Evolutionary conservation across 805 yeast genomes (phyloP), one percentile per base, ranked within the genome.

Genomic region (Wickerhamiella spandovensis): DNA sequence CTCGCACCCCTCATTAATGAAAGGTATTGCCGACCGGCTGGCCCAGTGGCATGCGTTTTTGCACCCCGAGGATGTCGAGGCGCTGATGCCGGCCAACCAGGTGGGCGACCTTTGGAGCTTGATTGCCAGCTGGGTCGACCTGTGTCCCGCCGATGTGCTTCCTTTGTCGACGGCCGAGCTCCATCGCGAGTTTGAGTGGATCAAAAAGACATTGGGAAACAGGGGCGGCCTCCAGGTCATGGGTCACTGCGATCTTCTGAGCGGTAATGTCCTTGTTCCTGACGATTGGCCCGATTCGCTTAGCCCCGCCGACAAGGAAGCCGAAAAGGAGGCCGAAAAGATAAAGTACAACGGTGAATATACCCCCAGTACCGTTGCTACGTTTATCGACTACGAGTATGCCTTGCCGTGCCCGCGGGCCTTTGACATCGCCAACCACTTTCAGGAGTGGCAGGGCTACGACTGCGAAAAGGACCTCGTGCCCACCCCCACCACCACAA

Each of bases 391-490:
- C 60, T 81, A 81, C 59, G 88, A 81, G 65, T 81, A 81, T 58
- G 77, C 82, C 76, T 70, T 78, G 54, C 81, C 81, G 10, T 83
- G 82, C 2, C 85, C 87, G 4, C 64, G 88, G 45, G 87, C 84
- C 0, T 81, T 81, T 60, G 88, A 81, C 59, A 78, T 82, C 21
- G 82, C 87, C 13, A 81, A 81, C 56, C 88, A 81, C 63, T 76
- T 81, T 55, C 79, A 80, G 61, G 88, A 81, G 61, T 81, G 89
- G 87, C 92, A 83, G 62, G 92, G 92, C 2, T 82, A 82, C 57
- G 78, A 80, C 54, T 84, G 92, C 62, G 79, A 79, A 55, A 71
- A 74, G 22, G 62, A 70, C 12, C 73, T 74, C 8, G 80, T 83
- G 39, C 87, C 87, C 0, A 59, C 63, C 7, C 82, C 84, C 1